Conservation (phyloP, 2,329 filamentous ascomycete genomes). For the Simplicillium sp. region DNA sequence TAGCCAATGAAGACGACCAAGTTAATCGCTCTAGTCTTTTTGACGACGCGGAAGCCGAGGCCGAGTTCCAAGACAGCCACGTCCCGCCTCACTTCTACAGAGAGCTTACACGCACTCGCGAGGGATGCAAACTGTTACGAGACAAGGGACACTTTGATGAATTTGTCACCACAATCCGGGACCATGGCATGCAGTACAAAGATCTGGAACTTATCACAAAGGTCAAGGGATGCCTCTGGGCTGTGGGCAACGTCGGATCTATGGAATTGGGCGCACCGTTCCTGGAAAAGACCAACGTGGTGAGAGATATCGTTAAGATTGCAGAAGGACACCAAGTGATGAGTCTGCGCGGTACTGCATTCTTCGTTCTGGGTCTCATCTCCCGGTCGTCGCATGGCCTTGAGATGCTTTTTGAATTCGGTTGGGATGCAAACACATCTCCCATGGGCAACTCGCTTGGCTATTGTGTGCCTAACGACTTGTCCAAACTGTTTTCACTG, state of each 20-base stretch:
- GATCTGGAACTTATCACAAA: conserved; percentile 82
- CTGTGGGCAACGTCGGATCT: conserved; percentile 92
- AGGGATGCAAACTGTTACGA: conserved; percentile 81
- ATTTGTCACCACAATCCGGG: conserved; percentile 79
- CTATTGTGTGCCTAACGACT: conserved; percentile 73
- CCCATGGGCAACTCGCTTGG: conserved; percentile 75
- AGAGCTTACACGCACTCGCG: conserved; percentile 82
- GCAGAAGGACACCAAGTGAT: conserved; percentile 83
- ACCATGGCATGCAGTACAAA: conserved; percentile 76
- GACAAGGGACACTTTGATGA: conserved; percentile 96
- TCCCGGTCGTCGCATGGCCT: conserved; percentile 86
- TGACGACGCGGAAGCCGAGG: conserved; percentile 46
- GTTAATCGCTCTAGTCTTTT: conserved; percentile 48
- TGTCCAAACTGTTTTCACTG: conserved; percentile 70
- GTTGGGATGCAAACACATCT: conserved; percentile 89
- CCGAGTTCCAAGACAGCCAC: conserved; percentile 50
- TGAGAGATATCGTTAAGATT: conserved; percentile 78
- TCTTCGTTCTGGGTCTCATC: conserved; percentile 89
- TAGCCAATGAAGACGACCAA: conserved; percentile 52
- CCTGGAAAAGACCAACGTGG: conserved; percentile 80
- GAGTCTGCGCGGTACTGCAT: conserved; percentile 89
- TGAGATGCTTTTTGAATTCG: conserved; percentile 79
- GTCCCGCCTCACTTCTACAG: conserved; percentile 98
- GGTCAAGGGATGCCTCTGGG: conserved; percentile 95
- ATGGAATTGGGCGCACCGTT: conserved; percentile 97